These are phyloP conservation scores for Dioscorea cayenensis DNA, from an alignment of 116 monocot species.

Conservation along the genomic window DNA sequence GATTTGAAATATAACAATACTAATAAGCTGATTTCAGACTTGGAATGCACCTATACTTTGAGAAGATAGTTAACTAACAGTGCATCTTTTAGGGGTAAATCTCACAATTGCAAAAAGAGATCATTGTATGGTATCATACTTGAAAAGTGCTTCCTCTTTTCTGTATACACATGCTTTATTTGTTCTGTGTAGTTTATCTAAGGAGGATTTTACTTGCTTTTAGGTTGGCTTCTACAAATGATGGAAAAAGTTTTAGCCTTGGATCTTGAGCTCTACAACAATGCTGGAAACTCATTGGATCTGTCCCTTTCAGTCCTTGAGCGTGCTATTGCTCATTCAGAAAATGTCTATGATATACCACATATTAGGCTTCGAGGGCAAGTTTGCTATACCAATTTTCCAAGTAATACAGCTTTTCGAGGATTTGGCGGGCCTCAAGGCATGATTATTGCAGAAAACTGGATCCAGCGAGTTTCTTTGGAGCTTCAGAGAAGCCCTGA, in stretches of 20 bases:
- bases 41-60: too few species aligned
- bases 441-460: constrained; percentile 91
- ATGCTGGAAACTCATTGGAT: constrained; percentile 89
- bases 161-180: not conserved
- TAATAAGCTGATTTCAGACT: too few species aligned
- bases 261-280: constrained; percentile 88
- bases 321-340: constrained; percentile 88
- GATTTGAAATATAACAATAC: too few species aligned
- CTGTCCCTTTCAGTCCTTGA: constrained; percentile 75
- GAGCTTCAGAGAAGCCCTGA: constrained; percentile 85
- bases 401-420: constrained; percentile 97
- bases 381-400: constrained; percentile 89
- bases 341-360: constrained; percentile 87
- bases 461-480: constrained; percentile 80
- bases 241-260: constrained; percentile 80
- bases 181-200: not conserved
- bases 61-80: not conserved
- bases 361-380: constrained; percentile 67
- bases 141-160: not conserved
- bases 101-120: not conserved
- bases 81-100: not conserved
- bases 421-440: constrained; percentile 99
- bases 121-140: not conserved
- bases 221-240: constrained; percentile 91
- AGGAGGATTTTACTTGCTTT: not conserved